Conservation (phyloP, 192 early-diverging fungal species). For the Backusella morwellensis region DNA sequence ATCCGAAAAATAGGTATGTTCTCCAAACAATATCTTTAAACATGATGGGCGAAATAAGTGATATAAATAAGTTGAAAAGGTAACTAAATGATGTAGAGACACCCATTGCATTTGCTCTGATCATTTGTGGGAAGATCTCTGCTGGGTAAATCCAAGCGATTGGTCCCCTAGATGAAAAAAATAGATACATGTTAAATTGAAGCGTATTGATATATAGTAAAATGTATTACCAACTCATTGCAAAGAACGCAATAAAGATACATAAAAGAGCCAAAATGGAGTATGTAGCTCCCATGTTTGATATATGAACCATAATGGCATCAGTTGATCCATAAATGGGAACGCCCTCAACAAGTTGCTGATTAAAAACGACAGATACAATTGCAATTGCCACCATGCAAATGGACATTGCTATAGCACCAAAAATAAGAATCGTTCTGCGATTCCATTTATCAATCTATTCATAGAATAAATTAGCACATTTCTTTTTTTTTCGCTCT, state of each 20-base stretch:
- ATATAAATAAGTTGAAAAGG: background rate
- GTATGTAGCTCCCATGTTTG: slow-evolving; percentile 24
- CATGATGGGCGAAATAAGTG: slow-evolving; percentile 56
- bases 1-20: slow-evolving; percentile 68
- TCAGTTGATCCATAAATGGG: slow-evolving; percentile 47
- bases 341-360: background rate
- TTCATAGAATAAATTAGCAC: background rate
- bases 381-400: slow-evolving; percentile 16
- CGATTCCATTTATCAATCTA: slow-evolving; percentile 70
- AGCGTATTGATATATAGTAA: background rate
- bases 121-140: slow-evolving; percentile 74
- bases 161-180: slow-evolving; percentile 57
- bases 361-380: slow-evolving; percentile 44
- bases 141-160: slow-evolving; percentile 76
- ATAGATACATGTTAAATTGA: background rate
- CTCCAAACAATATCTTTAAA: slow-evolving; percentile 58
- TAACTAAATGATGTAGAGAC: slow-evolving; percentile 53
- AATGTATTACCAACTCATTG: slow-evolving; percentile 48
- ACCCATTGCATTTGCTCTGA: slow-evolving; percentile 82
- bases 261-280: slow-evolving; percentile 57
- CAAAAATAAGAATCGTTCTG: slow-evolving; percentile 60
- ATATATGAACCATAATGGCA: background rate
- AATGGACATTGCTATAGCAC: slow-evolving; percentile 39
- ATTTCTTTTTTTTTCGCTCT: background rate
- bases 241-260: slow-evolving; percentile 69